Base-by-base conservation (phyloP, 768 basidiomycete genomes). In the Mycena polygramma region DNA sequence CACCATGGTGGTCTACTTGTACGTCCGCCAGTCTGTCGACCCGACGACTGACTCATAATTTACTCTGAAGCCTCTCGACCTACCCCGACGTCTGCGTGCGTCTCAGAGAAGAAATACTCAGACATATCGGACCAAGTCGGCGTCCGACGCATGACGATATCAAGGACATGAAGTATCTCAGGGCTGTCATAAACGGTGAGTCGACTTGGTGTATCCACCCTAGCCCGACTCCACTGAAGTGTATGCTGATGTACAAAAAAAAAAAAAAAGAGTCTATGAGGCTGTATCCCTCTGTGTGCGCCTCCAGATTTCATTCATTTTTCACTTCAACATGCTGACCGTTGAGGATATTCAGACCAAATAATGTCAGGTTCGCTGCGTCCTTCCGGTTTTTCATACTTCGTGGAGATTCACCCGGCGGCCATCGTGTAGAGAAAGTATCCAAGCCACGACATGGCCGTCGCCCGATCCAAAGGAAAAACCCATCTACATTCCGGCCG, bases 161-260 rank as follows among this genome's bases (percentile, higher is more conserved):
- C 69, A 81, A 85, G 43, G 81, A 83, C 19, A 87, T 90, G 89
- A 89, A 88, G 64, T 91, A 86, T 69, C 77, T 90, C 65, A 77
- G 88, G 22, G 89, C 89, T 4, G 85, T 90, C 51, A 83, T 90
- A 57, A 90, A 91, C 73, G 88, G 86, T 87, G 20, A 83, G 0
- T 75, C 19, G 14, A 49, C 63, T 46, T 89, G 24, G 43, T 35
- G 17, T 30, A 17, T 9, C 20, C 9, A 17, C n/a, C n/a, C n/a
- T 36, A 7, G 11, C 7, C 43, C 43, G 43, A n/a, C 39, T 6
- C 19, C 39, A 54, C 52, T 54, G 0, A 37, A n/a, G 20, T 30
- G 4, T 0, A 10, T 39, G 24, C 57, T 63, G 48, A 55, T 8
- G 41, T 57, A 11, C n/a, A 5, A 8, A n/a, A 10, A 39, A 24